Evolutionary conservation across 768 basidiomycete genomes (phyloP).

Genomic region (Kondoa subrosea): DNA sequence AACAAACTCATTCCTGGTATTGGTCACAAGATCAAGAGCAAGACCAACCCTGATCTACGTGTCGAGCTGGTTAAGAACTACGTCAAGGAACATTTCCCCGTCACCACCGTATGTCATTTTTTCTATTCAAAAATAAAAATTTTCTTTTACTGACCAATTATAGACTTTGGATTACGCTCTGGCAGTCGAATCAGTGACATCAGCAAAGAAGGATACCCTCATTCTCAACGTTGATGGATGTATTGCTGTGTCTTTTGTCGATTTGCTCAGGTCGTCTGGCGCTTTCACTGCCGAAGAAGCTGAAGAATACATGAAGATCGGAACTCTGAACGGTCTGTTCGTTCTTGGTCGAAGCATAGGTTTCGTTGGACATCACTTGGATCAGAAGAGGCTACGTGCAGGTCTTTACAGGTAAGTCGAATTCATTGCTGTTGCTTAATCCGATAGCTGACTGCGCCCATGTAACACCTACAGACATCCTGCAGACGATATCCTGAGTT

Average conservation of each 20-base stretch:
- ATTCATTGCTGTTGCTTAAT: too few relatives aligned
- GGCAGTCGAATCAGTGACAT: slow-evolving; percentile 93
- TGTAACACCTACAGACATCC: too few relatives aligned
- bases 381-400: slow-evolving; percentile 59
- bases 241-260: slow-evolving; percentile 55
- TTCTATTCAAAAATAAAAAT: background rate
- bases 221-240: slow-evolving; percentile 94
- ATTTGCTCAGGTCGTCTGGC: slow-evolving; percentile 74
- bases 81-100: slow-evolving; percentile 87
- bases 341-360: slow-evolving; percentile 94
- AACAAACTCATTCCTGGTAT: slow-evolving; percentile 66
- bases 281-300: slow-evolving; percentile 93
- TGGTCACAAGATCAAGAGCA: slow-evolving; percentile 99
- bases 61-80: slow-evolving; percentile 59
- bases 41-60: slow-evolving; percentile 59
- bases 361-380: slow-evolving; percentile 58
- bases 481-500: too few relatives aligned
- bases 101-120: slow-evolving; percentile 52
- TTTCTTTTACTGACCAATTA: background rate
- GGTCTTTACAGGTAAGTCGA: slow-evolving; percentile 44
- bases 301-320: slow-evolving; percentile 84
- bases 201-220: slow-evolving; percentile 82
- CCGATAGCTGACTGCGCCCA: too few relatives aligned
- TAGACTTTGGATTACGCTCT: slow-evolving; percentile 43
- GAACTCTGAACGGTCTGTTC: slow-evolving; percentile 87